Conservation (phyloP, 1,139 yeast species). For the Saccharomyces pastorianus region DNA sequence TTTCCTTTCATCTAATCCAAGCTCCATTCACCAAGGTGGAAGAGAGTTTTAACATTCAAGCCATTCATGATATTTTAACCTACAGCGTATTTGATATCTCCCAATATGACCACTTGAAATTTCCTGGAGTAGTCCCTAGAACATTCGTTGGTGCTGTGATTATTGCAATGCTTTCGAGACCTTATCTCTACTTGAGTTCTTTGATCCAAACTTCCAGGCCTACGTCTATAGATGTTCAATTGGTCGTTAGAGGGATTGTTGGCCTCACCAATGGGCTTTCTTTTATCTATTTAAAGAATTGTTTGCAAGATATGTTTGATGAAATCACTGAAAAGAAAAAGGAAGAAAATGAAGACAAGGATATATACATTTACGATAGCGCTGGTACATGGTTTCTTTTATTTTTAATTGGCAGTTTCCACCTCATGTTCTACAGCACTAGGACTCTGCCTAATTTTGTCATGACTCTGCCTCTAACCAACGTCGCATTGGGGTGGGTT, state of each 20-base stretch:
- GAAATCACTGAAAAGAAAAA: constrained; percentile 7
- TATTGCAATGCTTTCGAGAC: constrained; percentile 40
- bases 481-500: constrained; percentile 45
- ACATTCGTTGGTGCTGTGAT: constrained; percentile 70
- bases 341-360: constrained; percentile 10
- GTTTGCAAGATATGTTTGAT: constrained; percentile 22
- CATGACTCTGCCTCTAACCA: constrained; percentile 63
- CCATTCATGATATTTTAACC: constrained; percentile 70
- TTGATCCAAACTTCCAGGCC: constrained; percentile 5
- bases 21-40: constrained; percentile 90
- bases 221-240: constrained; percentile 41
- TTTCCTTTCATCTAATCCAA: constrained; percentile 40
- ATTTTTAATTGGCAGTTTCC: constrained; percentile 64
- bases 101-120: constrained; percentile 62
- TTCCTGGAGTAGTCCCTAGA: constrained; percentile 88
- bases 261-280: constrained; percentile 44
- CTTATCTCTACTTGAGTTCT: constrained; percentile 24
- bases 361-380: constrained; percentile 12
- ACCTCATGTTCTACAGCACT: constrained; percentile 64
- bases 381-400: constrained; percentile 52
- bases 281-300: constrained; percentile 31
- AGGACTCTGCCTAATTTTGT: constrained; percentile 82
- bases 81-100: constrained; percentile 46
- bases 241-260: constrained; percentile 43
- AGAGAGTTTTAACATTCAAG: constrained; percentile 88